Conservation (phyloP, 2,329 filamentous ascomycete genomes). For the Scopulariopsis brevicaulis region DNA sequence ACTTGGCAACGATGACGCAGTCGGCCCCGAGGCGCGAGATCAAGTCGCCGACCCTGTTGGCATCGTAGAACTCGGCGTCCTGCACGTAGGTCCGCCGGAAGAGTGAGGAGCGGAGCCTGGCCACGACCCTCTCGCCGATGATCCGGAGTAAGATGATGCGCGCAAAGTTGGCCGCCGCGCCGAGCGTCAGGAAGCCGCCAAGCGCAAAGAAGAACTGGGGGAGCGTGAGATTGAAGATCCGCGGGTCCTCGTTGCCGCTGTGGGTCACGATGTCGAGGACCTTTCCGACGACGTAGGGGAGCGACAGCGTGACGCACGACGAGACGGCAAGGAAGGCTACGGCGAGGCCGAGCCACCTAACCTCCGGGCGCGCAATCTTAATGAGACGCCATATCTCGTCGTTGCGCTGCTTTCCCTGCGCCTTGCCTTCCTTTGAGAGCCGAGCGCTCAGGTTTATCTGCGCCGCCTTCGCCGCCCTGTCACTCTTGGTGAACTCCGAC, state of each 20-base stretch:
- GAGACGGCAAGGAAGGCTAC: constrained; percentile 81
- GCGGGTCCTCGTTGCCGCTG: constrained; percentile 49
- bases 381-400: constrained; percentile 78
- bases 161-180: constrained; percentile 85
- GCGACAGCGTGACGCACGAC: constrained; percentile 87
- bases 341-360: constrained; percentile 64
- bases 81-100: constrained; percentile 92
- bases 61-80: constrained; percentile 97
- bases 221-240: constrained; percentile 74
- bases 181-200: constrained; percentile 64
- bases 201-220: constrained; percentile 82
- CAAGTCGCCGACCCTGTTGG: constrained; percentile 89
- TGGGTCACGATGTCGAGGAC: constrained; percentile 88
- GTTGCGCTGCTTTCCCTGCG: constrained; percentile 45
- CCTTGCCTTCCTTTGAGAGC: constrained; percentile 70
- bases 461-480: constrained; percentile 75
- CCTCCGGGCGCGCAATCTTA: constrained; percentile 79
- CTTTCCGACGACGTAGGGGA: constrained; percentile 92
- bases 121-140: constrained; percentile 89
- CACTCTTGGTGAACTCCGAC: constrained; percentile 50
- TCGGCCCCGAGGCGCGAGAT: constrained; percentile 94
- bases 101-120: constrained; percentile 76
- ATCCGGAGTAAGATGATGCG: constrained; percentile 88
- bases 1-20: constrained; percentile 96
- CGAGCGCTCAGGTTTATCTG: constrained; percentile 84